Base-by-base conservation (phyloP, 371 early-diverging fungal species). In the Basidiobolus meristosporus region DNA sequence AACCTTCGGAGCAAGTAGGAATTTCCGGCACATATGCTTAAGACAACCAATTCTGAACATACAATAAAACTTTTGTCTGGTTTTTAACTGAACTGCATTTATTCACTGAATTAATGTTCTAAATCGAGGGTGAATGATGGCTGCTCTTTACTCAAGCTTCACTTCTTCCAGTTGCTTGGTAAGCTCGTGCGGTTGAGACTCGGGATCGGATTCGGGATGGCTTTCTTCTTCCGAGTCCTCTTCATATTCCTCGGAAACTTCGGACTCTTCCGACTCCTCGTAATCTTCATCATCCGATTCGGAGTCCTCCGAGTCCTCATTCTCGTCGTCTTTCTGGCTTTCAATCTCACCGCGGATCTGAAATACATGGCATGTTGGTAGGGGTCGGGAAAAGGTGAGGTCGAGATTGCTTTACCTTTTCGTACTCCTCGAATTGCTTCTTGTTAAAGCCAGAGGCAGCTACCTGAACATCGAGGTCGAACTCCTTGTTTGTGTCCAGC, bases 401-500 rank as follows among this genome's bases (percentile, higher is more conserved):
- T 19, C 49, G 45, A 36, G 46, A 47, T 38, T 55, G 51, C 55
- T 61, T 54, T 62, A 68, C 63, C 55, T 60, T 60, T 51, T 92
- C 90, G 7, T 92, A 55, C 57, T 88, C 84, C 38, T 75, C 56
- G 62, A 91, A 85, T 57, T 83, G 78, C 57, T 88, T 80, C 49
- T 76, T 80, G 16, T 80, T 80, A 44, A 95, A 95, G 10, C 96
- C 96, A 54, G 83, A 85, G 10, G 96, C 96, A 15, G 87, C 85
- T 0, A 92, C 95, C 57, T 90, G 73, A 7, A 93, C 80, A 65
- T 98, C 98, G 33, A 98, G 62, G 46, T 75, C 68, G 49, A 89
- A 85, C 54, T 89, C 78, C 15, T 82, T 62, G 46, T 82, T 71
- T 9, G 78, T 64, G 45, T 92, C 90, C 11, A 74, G 53, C 28